phyloP scores from a whole-genome alignment of 352 stramenopile genomes.

The Pythium coloratum region DNA sequence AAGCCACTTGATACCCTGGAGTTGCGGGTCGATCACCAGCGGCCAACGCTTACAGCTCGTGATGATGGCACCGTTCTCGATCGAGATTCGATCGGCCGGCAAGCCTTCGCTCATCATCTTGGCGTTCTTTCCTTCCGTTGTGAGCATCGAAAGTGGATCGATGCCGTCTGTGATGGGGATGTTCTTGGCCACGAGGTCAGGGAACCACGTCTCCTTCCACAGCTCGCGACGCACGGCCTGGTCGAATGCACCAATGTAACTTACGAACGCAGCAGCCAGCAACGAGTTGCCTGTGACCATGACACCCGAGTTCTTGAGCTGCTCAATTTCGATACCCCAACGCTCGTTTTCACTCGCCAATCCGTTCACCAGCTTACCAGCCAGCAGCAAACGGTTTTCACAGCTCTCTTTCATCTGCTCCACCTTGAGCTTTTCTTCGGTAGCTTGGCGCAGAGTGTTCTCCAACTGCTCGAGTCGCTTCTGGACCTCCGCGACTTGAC shows the following conservation, averaged over 20 bases:
- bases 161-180: slow-evolving; percentile 95
- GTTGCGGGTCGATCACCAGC: slow-evolving; percentile 97
- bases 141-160: slow-evolving; percentile 95
- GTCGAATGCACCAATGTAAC: slow-evolving; percentile 97
- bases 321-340: slow-evolving; percentile 96
- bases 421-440: slow-evolving; percentile 95
- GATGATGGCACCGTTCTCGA: slow-evolving; percentile 98
- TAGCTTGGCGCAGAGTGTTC: slow-evolving; percentile 93
- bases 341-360: slow-evolving; percentile 96
- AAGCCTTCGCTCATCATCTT: slow-evolving; percentile 98
- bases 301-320: slow-evolving; percentile 93
- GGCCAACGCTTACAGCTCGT: slow-evolving; percentile 97
- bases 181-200: slow-evolving; percentile 87
- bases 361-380: slow-evolving; percentile 95
- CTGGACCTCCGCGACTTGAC: slow-evolving; percentile 93
- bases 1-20: slow-evolving; percentile 99
- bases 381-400: slow-evolving; percentile 91
- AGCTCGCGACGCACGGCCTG: slow-evolving; percentile 87
- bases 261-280: slow-evolving; percentile 96
- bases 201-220: slow-evolving; percentile 83
- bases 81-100: slow-evolving; percentile 96
- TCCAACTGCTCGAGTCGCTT: slow-evolving; percentile 90
- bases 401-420: slow-evolving; percentile 95
- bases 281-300: slow-evolving; percentile 97
- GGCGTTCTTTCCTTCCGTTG: slow-evolving; percentile 95